Evolutionary conservation across 768 basidiomycete species (phyloP).

Genomic region (Psilocybe azurescens): DNA sequence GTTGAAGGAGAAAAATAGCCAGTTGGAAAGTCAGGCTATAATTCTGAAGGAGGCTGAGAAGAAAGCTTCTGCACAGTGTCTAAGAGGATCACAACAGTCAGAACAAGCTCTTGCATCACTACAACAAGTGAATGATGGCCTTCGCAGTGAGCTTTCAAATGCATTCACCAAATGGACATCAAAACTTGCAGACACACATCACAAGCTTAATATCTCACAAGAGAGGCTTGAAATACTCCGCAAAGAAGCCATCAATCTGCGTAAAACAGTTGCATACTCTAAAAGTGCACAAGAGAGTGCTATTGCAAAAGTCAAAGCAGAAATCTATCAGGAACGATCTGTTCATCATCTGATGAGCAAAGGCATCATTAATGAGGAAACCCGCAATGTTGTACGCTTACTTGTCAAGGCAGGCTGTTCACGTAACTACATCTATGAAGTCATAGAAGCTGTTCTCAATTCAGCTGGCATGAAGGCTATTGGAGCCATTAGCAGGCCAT

Average conservation of each 20-base stretch:
- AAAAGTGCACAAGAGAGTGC: background rate
- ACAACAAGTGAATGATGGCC: background rate
- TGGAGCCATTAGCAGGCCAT: conserved; percentile 20
- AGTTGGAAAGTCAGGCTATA: conserved; percentile 3
- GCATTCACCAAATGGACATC: background rate
- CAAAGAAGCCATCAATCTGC: conserved; percentile 1
- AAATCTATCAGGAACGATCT: conserved; percentile 14
- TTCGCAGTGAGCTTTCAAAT: conserved; percentile 1
- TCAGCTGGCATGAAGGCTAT: conserved; percentile 20
- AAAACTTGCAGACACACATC: background rate
- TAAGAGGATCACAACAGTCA: background rate
- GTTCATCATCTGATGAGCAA: conserved; percentile 20
- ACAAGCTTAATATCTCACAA: background rate
- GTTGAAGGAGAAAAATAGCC: background rate
- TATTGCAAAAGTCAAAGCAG: conserved; percentile 6
- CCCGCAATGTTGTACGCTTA: conserved; percentile 21
- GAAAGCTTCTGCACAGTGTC: background rate
- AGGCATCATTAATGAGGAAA: conserved; percentile 25
- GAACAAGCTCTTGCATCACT: conserved; percentile 6
- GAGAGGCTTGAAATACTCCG: background rate
- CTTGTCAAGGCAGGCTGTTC: conserved; percentile 23
- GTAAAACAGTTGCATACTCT: background rate
- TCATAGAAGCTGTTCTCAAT: conserved; percentile 20
- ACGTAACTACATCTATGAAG: conserved; percentile 19
- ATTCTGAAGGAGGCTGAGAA: conserved; percentile 7